These are phyloP conservation scores for Brassica napus DNA, from an alignment of 345 rosid genomes.

Conservation along the genomic window DNA sequence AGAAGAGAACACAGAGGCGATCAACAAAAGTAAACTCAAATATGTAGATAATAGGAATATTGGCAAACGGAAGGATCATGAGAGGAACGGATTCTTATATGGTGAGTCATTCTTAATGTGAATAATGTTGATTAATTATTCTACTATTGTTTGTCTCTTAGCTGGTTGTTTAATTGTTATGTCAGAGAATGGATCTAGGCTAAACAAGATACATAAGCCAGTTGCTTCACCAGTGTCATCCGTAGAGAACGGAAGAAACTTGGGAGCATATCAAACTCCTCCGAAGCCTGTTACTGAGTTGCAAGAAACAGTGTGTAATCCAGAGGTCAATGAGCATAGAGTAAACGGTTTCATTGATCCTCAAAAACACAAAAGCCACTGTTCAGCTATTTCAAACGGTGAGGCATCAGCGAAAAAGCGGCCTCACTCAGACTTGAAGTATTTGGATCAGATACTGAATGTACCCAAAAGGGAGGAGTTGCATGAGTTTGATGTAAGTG, in stretches of 20 bases:
- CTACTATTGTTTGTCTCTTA: slow-evolving; percentile 15
- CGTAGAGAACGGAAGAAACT: slow-evolving; percentile 48
- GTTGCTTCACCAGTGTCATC: slow-evolving; percentile 38
- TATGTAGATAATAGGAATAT: not conserved
- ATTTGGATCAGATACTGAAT: slow-evolving; percentile 52
- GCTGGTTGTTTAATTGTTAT: slow-evolving; percentile 34
- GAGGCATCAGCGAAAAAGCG: slow-evolving; percentile 47
- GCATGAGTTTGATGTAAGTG: slow-evolving; percentile 41
- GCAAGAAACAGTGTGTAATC: slow-evolving; percentile 35
- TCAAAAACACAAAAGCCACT: slow-evolving; percentile 30
- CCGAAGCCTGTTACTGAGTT: slow-evolving; percentile 26
- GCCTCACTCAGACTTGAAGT: slow-evolving; percentile 69
- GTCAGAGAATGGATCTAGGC: slow-evolving; percentile 51
- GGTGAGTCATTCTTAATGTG: not conserved
- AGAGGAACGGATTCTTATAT: not conserved
- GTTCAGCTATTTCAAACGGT: not conserved
- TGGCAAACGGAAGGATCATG: not conserved
- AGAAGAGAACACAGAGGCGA: slow-evolving; percentile 43
- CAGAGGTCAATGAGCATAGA: slow-evolving; percentile 43
- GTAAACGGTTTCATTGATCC: slow-evolving; percentile 46
- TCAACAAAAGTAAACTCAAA: not conserved
- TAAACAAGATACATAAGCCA: slow-evolving; percentile 49
- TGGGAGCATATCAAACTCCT: slow-evolving; percentile 42
- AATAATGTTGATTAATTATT: not conserved
- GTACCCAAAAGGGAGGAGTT: slow-evolving; percentile 63